phyloP scores from a whole-genome alignment of 2,329 filamentous ascomycete species.

The Cordyceps cicadae region DNA sequence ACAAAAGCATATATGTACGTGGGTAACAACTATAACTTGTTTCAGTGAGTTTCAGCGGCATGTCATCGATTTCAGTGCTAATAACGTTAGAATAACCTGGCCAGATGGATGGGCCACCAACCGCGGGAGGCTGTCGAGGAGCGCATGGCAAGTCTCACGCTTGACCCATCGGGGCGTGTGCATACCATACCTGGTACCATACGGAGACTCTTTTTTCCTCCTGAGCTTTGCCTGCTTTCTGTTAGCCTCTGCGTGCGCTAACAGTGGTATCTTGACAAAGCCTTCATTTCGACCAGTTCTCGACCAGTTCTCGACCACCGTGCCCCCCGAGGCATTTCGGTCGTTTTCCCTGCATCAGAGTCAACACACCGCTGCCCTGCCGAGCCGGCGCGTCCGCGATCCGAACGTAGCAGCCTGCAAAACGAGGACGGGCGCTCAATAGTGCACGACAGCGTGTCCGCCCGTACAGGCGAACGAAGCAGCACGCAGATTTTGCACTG shows the following conservation, averaged over 20 bases:
- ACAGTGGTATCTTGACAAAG: not conserved
- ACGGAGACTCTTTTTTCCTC: not conserved
- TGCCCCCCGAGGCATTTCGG: constrained; percentile 9
- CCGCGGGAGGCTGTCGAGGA: not conserved
- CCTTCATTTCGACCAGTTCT: not conserved
- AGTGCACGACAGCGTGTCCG: not conserved
- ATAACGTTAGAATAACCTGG: too few relatives aligned
- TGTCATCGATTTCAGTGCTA: not conserved
- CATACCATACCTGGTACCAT: not conserved
- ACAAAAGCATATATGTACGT: not conserved
- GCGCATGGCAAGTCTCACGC: not conserved
- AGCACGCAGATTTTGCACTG: not conserved
- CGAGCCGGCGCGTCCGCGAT: not conserved
- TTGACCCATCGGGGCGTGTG: constrained; percentile 1
- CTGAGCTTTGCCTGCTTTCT: not conserved
- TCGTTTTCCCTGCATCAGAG: not conserved
- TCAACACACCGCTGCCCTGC: constrained; percentile 5
- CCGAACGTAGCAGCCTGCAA: not conserved
- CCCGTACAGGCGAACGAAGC: not conserved
- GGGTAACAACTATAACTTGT: not conserved
- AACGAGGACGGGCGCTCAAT: not conserved
- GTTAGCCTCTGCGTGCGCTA: not conserved
- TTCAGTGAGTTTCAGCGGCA: not conserved
- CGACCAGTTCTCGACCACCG: not conserved
- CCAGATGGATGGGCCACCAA: not conserved